phyloP scores from a whole-genome alignment of 148 eudicot species.

The Beta vulgaris region DNA sequence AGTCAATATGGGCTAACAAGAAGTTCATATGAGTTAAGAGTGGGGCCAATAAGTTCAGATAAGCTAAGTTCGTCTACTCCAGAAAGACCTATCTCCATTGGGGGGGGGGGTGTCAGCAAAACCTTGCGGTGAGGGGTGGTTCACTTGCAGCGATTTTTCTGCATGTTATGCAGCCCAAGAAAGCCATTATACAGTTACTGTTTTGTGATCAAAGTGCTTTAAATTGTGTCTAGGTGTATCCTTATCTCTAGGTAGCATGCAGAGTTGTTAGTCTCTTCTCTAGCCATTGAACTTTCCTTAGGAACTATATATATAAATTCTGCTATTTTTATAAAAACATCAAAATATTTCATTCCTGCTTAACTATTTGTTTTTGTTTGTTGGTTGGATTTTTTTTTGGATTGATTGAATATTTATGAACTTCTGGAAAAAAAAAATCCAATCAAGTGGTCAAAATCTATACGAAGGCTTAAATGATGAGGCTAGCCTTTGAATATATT shows the following conservation, averaged over 20 bases:
- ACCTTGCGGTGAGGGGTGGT: too few relatives aligned
- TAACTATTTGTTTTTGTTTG: neutral
- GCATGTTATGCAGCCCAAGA: neutral
- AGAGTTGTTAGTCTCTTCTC: neutral
- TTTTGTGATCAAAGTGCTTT: neutral
- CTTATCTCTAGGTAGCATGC: neutral
- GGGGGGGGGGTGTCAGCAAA: too few relatives aligned
- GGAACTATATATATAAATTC: neutral
- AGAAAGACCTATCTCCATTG: neutral
- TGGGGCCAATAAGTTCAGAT: too few relatives aligned
- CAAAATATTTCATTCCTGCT: neutral
- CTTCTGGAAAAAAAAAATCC: neutral
- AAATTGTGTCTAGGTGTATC: neutral
- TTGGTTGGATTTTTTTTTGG: neutral
- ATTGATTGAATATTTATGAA: neutral
- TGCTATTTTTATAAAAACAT: too few relatives aligned
- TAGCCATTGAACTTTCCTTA: neutral
- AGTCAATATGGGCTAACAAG: too few relatives aligned
- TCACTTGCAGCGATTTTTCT: too few relatives aligned
- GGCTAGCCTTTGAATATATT: too few relatives aligned
- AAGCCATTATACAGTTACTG: neutral
- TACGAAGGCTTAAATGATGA: neutral
- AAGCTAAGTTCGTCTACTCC: too few relatives aligned
- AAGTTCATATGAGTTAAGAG: too few relatives aligned
- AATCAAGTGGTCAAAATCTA: neutral